These are phyloP conservation scores for Citrus medica DNA, from an alignment of 345 rosid species.

Conservation along the genomic window DNA sequence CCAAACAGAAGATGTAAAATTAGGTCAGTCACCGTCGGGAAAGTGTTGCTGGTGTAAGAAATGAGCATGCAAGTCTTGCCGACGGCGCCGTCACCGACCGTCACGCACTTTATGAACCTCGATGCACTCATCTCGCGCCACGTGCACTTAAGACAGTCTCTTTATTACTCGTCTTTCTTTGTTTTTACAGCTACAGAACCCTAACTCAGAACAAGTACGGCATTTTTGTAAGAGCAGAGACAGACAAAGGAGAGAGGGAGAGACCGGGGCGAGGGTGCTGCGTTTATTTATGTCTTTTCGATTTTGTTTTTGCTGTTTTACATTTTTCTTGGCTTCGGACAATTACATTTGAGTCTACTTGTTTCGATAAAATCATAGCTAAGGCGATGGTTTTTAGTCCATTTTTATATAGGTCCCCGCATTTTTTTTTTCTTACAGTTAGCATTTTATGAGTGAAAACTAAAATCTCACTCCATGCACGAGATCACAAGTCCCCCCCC, in stretches of 20 bases:
- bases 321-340: background rate
- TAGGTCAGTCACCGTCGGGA: constrained; percentile 49
- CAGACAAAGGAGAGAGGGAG: background rate
- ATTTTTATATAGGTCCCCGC: background rate
- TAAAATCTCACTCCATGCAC: no score
- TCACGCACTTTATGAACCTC: constrained; percentile 78
- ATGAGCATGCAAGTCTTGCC: constrained; percentile 86
- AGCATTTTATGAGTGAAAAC: no score
- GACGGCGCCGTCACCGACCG: constrained; percentile 81
- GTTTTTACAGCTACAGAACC: constrained; percentile 9
- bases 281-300: background rate
- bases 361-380: background rate
- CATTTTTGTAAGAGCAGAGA: background rate
- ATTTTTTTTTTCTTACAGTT: no score
- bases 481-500: no score
- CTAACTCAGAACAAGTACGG: constrained; percentile 5
- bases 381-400: background rate
- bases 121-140: constrained; percentile 55
- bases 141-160: background rate
- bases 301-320: background rate
- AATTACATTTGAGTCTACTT: background rate
- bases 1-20: constrained; percentile 1
- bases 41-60: constrained; percentile 77
- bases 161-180: background rate
- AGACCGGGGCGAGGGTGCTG: background rate